Conservation (phyloP, 805 yeast species). For the Candida silvicultrix region DNA sequence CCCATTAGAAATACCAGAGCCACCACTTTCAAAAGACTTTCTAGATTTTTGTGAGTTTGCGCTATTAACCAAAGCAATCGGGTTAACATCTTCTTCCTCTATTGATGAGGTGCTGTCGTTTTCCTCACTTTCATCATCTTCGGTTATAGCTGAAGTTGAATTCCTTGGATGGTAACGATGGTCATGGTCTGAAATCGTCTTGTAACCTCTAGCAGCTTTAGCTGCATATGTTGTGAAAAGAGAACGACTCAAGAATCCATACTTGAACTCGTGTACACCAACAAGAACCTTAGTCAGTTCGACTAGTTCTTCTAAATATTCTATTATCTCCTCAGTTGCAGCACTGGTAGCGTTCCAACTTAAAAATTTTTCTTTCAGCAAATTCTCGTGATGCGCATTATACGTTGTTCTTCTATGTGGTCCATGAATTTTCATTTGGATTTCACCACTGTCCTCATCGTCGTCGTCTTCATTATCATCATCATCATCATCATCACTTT, state of each 20-base stretch:
- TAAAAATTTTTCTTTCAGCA: slow-evolving; percentile 32
- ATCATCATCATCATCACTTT: slow-evolving; percentile 1
- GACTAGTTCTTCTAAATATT: slow-evolving; percentile 40
- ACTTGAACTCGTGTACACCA: slow-evolving; percentile 43
- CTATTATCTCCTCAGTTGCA: slow-evolving; percentile 43
- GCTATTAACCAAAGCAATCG: slow-evolving; percentile 3
- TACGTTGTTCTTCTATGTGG: slow-evolving; percentile 2
- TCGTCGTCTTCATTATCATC: slow-evolving; percentile 20
- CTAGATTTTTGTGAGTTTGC: neutral
- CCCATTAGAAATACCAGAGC: slow-evolving; percentile 16
- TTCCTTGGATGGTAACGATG: neutral
- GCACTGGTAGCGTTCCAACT: slow-evolving; percentile 48
- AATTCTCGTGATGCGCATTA: slow-evolving; percentile 19
- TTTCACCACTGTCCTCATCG: too few relatives aligned
- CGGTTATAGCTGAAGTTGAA: neutral
- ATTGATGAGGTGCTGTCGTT: slow-evolving; percentile 3
- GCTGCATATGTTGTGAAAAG: slow-evolving; percentile 36
- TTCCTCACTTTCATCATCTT: slow-evolving; percentile 2
- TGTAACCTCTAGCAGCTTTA: slow-evolving; percentile 31
- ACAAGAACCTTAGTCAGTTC: slow-evolving; percentile 35
- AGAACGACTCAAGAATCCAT: slow-evolving; percentile 45
- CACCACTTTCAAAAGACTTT: neutral
- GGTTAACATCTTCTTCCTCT: slow-evolving; percentile 4
- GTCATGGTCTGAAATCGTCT: slow-evolving; percentile 10
- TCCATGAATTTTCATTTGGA: slow-evolving; percentile 8